Percentiles rank a stretch among this genome's conserved stretches.
Evolutionary conservation across 179 eudicot species (phyloP).

Genomic region (Drosera spatulata): DNA sequence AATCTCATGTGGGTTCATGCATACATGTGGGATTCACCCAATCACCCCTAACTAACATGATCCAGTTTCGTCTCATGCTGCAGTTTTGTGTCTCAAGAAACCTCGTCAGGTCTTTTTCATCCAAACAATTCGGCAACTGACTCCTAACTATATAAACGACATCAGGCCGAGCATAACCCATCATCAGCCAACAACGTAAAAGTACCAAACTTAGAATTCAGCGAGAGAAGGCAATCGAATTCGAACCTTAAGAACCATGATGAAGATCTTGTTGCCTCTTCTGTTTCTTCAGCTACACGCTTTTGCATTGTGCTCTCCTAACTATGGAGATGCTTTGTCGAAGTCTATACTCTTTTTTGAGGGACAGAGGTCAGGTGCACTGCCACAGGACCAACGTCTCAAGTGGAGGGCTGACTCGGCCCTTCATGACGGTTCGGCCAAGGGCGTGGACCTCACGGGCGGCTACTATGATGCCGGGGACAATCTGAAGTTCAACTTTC

Average conservation of each 20-base stretch:
- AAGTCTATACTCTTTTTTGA: constrained; percentile 80
- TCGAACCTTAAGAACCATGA: background rate
- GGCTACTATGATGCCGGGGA: constrained; percentile 92
- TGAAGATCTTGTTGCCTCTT: background rate
- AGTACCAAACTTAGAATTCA: too few relatives aligned
- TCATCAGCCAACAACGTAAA: too few relatives aligned
- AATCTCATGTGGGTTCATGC: too few relatives aligned
- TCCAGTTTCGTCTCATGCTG: too few relatives aligned
- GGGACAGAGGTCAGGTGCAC: constrained; percentile 80
- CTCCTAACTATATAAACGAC: too few relatives aligned
- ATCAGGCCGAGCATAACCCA: too few relatives aligned
- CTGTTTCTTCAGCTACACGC: constrained; percentile 3
- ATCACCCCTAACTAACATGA: too few relatives aligned
- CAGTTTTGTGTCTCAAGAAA: too few relatives aligned
- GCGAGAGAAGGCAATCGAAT: too few relatives aligned
- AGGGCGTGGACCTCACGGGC: constrained; percentile 45
- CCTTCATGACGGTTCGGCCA: constrained; percentile 46
- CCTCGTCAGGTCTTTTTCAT: too few relatives aligned
- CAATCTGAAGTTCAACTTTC: constrained; percentile 73
- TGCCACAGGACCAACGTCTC: constrained; percentile 60
- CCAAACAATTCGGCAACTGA: too few relatives aligned
- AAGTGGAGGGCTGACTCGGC: constrained; percentile 68
- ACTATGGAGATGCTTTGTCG: constrained; percentile 60
- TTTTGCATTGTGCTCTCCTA: constrained; percentile 19
- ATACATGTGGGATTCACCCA: too few relatives aligned